These are phyloP conservation scores for Aureobasidium sp. DNA, from an alignment of 2,329 filamentous ascomycete genomes.

Conservation along the genomic window DNA sequence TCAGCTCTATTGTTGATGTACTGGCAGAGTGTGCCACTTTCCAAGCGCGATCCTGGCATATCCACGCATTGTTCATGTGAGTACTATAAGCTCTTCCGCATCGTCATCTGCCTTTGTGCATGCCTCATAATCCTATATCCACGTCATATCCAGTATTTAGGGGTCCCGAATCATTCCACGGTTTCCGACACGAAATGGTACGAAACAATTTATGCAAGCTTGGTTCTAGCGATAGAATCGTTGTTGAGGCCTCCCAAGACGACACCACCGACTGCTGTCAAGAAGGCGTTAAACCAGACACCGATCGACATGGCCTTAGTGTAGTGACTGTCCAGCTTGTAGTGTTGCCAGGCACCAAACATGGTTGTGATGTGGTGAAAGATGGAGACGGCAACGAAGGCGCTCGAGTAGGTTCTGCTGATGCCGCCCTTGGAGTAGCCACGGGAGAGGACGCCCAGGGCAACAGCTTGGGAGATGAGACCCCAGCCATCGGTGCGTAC, in stretches of 20 bases:
- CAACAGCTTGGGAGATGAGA: constrained; percentile 25
- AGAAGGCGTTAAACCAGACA: constrained; percentile 10
- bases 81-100: not conserved
- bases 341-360: constrained; percentile 27
- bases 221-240: not conserved
- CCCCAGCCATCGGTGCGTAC: constrained; percentile 30
- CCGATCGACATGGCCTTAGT: constrained; percentile 19
- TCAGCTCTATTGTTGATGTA: not conserved
- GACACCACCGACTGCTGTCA: not conserved
- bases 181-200: not conserved
- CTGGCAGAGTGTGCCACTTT: not conserved
- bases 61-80: not conserved
- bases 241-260: not conserved
- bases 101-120: not conserved
- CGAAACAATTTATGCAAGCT: not conserved
- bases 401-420: constrained; percentile 27
- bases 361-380: constrained; percentile 30
- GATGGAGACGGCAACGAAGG: constrained; percentile 26
- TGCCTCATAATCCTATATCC: not conserved
- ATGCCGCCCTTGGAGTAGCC: constrained; percentile 24
- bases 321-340: constrained; percentile 24
- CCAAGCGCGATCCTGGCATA: not conserved
- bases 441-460: constrained; percentile 26
- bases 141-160: not conserved
- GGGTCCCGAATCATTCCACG: not conserved